Conservation (phyloP, 2,329 filamentous ascomycete genomes). For the Alternaria brassicae region DNA sequence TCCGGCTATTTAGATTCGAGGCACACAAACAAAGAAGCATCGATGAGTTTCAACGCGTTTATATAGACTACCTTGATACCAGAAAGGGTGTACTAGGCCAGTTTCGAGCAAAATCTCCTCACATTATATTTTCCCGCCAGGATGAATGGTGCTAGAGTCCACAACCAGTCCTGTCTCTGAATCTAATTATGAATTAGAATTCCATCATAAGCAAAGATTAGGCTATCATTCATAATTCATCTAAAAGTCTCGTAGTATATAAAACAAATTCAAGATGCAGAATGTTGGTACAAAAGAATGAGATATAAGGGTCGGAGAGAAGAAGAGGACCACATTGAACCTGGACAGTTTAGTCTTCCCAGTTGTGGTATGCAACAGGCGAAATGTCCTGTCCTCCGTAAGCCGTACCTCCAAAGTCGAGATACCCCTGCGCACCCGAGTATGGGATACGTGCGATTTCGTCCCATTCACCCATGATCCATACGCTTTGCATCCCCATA, state of each 20-base stretch:
- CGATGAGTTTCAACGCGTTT: background rate
- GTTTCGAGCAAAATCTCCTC: background rate
- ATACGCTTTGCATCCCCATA: slow-evolving; percentile 61
- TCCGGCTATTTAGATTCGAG: background rate
- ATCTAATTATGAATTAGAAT: background rate
- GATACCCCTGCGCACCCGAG: slow-evolving; percentile 52
- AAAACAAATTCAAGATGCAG: background rate
- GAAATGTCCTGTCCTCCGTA: slow-evolving; percentile 42
- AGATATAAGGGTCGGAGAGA: background rate
- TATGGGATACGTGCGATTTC: slow-evolving; percentile 49
- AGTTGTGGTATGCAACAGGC: slow-evolving; percentile 22
- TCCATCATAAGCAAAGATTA: background rate
- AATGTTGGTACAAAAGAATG: background rate
- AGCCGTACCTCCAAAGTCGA: slow-evolving; percentile 55
- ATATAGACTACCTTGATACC: background rate
- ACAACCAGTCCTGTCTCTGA: background rate
- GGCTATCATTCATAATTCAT: background rate
- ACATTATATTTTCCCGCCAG: background rate
- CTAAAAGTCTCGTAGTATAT: background rate
- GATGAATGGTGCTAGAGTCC: background rate
- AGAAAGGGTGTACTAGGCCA: background rate
- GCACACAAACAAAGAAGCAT: background rate
- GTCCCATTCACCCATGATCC: slow-evolving; percentile 55
- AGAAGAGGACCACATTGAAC: too few relatives aligned
- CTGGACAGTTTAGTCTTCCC: background rate